Percentiles rank a stretch among this genome's conserved stretches.
These are phyloP conservation scores for Cordyceps javanica DNA, from an alignment of 2,329 filamentous ascomycete genomes.

Conservation along the genomic window DNA sequence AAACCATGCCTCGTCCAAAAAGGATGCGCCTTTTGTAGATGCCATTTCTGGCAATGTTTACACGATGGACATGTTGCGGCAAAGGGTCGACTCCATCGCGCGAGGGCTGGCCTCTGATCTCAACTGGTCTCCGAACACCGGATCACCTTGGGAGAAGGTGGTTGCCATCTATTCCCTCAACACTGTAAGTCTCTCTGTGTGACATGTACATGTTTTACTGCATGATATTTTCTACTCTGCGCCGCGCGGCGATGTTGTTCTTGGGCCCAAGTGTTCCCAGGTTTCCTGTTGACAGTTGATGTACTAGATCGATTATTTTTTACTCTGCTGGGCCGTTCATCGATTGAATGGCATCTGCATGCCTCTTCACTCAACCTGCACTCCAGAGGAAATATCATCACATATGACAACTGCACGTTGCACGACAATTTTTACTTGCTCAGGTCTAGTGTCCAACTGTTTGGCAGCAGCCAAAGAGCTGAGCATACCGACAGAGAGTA, in stretches of 20 bases:
- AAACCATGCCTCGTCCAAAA: not conserved
- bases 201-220: too few relatives aligned
- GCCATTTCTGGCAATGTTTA: not conserved
- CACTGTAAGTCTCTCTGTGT: not conserved
- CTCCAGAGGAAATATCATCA: not conserved
- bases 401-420: not conserved
- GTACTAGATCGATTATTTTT: not conserved
- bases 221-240: accelerated
- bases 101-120: not conserved
- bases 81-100: not conserved
- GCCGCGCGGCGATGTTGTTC: not conserved
- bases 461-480: not conserved
- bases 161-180: not conserved
- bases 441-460: not conserved
- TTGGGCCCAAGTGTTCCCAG: not conserved
- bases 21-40: not conserved
- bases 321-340: not conserved
- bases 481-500: not conserved
- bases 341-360: not conserved
- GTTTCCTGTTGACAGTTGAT: not conserved
- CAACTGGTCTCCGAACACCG: not conserved
- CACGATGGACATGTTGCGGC: not conserved
- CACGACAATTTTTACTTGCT: not conserved
- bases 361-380: not conserved
- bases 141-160: not conserved